A percentile compares a stretch with the other conserved stretches of the same genome.
These are phyloP conservation scores for Crucibulum laeve DNA, from an alignment of 768 basidiomycete species.

Conservation along the genomic window DNA sequence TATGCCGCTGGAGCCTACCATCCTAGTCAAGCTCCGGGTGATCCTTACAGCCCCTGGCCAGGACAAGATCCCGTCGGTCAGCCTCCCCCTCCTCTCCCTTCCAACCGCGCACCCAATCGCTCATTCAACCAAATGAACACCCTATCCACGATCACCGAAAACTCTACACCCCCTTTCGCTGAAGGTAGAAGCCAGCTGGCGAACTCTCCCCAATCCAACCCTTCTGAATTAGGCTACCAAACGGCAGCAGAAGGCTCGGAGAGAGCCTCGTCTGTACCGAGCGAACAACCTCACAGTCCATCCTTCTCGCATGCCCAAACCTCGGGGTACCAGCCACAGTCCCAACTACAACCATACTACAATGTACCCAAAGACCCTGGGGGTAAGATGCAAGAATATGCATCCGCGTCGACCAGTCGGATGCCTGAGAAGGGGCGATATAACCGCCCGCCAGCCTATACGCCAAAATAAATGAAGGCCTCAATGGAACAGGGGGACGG, in stretches of 20 bases:
- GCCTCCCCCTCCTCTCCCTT: not conserved
- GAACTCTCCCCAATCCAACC: not conserved
- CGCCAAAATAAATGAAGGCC: too few species aligned
- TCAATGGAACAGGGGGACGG: too few species aligned
- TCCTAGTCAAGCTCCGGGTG: constrained; percentile 8
- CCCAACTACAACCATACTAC: too few species aligned
- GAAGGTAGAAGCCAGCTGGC: constrained; percentile 7
- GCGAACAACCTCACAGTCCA: too few species aligned
- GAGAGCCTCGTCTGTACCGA: not conserved
- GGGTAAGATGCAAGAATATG: too few species aligned
- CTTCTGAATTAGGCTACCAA: not conserved
- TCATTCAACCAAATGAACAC: constrained; percentile 15
- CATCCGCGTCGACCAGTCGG: too few species aligned
- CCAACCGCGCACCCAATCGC: constrained; percentile 14
- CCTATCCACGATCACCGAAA: constrained; percentile 25
- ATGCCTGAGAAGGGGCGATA: too few species aligned
- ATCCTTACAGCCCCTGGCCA: constrained; percentile 1
- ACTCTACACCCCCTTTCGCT: constrained; percentile 18
- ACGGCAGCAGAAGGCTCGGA: not conserved
- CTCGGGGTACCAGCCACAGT: too few species aligned
- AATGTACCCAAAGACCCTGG: too few species aligned
- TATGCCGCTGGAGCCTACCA: too few species aligned
- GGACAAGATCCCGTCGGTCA: not conserved
- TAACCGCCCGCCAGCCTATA: too few species aligned
- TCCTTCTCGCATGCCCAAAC: too few species aligned